Evolutionary conservation across 139 green algal species (phyloP).

Genomic region (Choricystis sp.): DNA sequence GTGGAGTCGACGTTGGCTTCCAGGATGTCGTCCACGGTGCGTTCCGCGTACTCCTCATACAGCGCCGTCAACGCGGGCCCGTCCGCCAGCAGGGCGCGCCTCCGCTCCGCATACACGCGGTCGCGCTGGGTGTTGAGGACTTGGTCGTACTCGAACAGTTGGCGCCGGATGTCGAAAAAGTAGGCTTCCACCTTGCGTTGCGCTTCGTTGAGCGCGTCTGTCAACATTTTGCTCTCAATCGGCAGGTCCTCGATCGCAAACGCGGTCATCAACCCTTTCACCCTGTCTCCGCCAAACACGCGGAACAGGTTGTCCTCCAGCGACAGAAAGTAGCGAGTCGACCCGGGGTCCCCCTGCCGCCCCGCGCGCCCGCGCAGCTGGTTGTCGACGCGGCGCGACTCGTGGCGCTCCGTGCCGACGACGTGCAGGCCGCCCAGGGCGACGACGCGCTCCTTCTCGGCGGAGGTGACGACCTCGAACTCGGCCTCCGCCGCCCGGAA

Average conservation of each 20-base stretch:
- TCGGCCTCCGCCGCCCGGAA: slow-evolving; percentile 46
- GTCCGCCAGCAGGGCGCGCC: slow-evolving; percentile 50
- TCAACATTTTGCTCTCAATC: slow-evolving; percentile 95
- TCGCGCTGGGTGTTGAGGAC: slow-evolving; percentile 96
- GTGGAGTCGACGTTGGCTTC: slow-evolving; percentile 71
- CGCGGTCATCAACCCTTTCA: slow-evolving; percentile 75
- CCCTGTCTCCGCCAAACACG: slow-evolving; percentile 86
- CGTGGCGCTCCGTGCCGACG: slow-evolving; percentile 90
- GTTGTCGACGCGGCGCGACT: slow-evolving; percentile 94
- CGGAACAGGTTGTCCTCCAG: slow-evolving; percentile 88
- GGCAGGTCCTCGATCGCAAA: slow-evolving; percentile 87
- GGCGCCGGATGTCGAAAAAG: slow-evolving; percentile 96
- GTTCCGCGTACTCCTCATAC: slow-evolving; percentile 87
- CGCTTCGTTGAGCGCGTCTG: slow-evolving; percentile 75
- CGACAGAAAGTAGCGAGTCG: slow-evolving; percentile 84
- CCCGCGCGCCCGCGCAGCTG: slow-evolving; percentile 43
- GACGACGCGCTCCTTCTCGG: slow-evolving; percentile 66
- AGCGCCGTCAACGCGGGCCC: slow-evolving; percentile 43
- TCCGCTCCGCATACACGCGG: slow-evolving; percentile 77
- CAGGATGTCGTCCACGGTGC: slow-evolving; percentile 93
- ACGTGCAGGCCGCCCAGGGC: slow-evolving; percentile 83
- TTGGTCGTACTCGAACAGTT: slow-evolving; percentile 95
- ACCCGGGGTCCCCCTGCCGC: slow-evolving; percentile 78
- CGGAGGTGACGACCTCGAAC: slow-evolving; percentile 71
- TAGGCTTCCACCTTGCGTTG: slow-evolving; percentile 95